These are phyloP conservation scores for Chaetoscypha palmicola DNA, from an alignment of 2,329 filamentous ascomycete genomes.

Conservation along the genomic window DNA sequence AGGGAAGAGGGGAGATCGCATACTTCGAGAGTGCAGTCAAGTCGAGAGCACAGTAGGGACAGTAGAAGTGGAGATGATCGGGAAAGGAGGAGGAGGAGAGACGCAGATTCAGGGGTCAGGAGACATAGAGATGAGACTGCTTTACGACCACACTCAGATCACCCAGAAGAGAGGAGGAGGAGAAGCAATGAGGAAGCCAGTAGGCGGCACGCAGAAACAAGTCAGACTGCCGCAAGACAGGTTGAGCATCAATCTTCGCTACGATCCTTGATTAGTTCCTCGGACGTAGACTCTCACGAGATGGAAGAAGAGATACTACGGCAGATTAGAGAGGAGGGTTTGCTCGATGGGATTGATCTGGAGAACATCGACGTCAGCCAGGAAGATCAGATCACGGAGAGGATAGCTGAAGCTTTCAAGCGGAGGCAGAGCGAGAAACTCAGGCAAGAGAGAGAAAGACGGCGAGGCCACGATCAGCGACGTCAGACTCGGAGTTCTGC, in stretches of 20 bases:
- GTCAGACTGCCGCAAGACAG: slow-evolving; percentile 39
- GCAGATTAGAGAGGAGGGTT: slow-evolving; percentile 80
- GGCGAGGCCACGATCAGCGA: slow-evolving; percentile 34
- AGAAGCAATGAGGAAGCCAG: slow-evolving; percentile 23
- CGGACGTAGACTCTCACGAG: slow-evolving; percentile 67
- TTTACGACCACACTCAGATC: slow-evolving; percentile 17
- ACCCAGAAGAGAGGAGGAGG: slow-evolving; percentile 22
- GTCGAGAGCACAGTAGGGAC: slow-evolving; percentile 30
- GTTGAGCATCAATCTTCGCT: slow-evolving; percentile 88
- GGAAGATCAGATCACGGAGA: slow-evolving; percentile 84
- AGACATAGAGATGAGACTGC: slow-evolving; percentile 16
- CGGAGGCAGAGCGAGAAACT: slow-evolving; percentile 61
- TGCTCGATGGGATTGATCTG: slow-evolving; percentile 81
- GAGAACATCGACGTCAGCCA: slow-evolving; percentile 77
- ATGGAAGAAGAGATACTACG: slow-evolving; percentile 83
- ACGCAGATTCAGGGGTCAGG: slow-evolving; percentile 29
- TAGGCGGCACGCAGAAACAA: slow-evolving; percentile 25
- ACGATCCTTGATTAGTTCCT: slow-evolving; percentile 73
- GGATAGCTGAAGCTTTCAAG: slow-evolving; percentile 83
- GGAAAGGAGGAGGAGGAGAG: slow-evolving; percentile 28
- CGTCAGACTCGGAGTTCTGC: slow-evolving; percentile 21
- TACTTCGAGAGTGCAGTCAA: slow-evolving; percentile 26
- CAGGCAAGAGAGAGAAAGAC: slow-evolving; percentile 41
- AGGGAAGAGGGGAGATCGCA: slow-evolving; percentile 24
- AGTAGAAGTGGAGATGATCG: slow-evolving; percentile 23